Conservation (phyloP, 106 monocot genomes). For the Phalaenopsis equestris region DNA sequence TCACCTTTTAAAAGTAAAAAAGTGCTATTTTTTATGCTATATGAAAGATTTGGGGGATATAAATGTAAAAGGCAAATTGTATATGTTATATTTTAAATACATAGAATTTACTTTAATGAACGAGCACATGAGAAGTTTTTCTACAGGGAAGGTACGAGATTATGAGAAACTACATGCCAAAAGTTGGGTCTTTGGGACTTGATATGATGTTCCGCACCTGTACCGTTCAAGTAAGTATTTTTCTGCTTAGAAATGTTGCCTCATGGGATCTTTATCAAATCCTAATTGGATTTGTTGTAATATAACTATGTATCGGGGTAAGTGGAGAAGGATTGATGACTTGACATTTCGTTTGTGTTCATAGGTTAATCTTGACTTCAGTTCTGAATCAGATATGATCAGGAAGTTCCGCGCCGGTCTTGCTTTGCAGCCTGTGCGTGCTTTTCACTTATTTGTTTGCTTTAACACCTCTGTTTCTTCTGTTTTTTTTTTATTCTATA, state of each 20-base stretch:
- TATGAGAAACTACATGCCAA: conserved; percentile 98
- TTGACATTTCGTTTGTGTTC: background rate
- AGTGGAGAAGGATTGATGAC: background rate
- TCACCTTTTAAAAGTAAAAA: too few species aligned
- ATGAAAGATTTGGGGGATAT: too few species aligned
- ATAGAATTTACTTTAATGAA: background rate
- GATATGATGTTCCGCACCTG: conserved; percentile 99
- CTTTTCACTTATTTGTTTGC: background rate
- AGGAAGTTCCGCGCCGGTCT: conserved; percentile 92
- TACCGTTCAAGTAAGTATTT: conserved; percentile 76
- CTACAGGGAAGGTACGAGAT: conserved; percentile 91
- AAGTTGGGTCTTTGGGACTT: conserved; percentile 94
- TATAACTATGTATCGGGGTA: background rate
- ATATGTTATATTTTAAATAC: too few species aligned
- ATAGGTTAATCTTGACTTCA: conserved; percentile 98
- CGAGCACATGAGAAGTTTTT: background rate
- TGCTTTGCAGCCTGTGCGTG: conserved; percentile 88
- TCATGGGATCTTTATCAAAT: conserved; percentile 1
- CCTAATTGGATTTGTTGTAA: background rate
- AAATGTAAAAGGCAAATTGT: too few species aligned
- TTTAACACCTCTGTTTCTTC: background rate
- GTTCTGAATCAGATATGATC: conserved; percentile 95
- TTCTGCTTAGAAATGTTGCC: background rate
- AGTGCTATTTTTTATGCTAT: too few species aligned
- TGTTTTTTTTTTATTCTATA: background rate